Percentiles rank a stretch among this genome's conserved stretches.
phyloP scores from a whole-genome alignment of 2,329 filamentous ascomycete species.

The Aspergillus sp. region DNA sequence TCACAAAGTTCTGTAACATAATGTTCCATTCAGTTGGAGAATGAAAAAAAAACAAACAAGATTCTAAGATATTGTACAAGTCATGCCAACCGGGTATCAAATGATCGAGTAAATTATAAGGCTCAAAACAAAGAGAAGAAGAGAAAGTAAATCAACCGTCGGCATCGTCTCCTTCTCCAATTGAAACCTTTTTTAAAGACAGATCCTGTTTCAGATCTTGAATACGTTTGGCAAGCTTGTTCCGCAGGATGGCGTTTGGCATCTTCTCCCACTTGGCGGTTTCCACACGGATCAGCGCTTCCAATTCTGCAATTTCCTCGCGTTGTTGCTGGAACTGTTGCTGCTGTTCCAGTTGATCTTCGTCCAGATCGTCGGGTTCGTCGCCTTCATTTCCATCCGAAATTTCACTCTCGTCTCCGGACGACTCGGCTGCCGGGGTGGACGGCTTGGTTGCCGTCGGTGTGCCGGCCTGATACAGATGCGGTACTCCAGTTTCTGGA shows the following conservation, averaged over 20 bases:
- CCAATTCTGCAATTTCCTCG: constrained; percentile 41
- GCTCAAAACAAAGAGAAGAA: background rate
- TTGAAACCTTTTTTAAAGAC: constrained; percentile 39
- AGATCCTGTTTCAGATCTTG: constrained; percentile 41
- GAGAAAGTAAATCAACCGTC: constrained; percentile 17
- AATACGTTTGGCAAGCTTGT: constrained; percentile 41
- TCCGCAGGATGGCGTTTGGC: constrained; percentile 35
- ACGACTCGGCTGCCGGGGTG: constrained; percentile 32
- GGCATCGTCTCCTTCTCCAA: constrained; percentile 32
- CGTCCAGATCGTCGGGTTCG: constrained; percentile 32
- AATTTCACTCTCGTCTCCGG: constrained; percentile 37
- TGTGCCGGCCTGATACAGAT: constrained; percentile 26
- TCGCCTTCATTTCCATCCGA: constrained; percentile 32
- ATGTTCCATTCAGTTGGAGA: background rate
- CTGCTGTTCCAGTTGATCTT: constrained; percentile 39
- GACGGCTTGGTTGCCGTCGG: constrained; percentile 27
- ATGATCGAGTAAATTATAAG: background rate
- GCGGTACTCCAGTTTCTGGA: constrained; percentile 8
- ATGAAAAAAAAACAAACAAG: no score
- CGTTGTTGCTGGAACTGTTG: constrained; percentile 39
- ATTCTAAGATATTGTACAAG: no score
- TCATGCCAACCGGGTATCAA: background rate
- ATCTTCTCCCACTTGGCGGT: constrained; percentile 37
- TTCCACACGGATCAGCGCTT: constrained; percentile 34
- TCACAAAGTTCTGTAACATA: background rate